Evolutionary conservation across 257 asterid species (phyloP).

Genomic region (Plantago elongata): DNA sequence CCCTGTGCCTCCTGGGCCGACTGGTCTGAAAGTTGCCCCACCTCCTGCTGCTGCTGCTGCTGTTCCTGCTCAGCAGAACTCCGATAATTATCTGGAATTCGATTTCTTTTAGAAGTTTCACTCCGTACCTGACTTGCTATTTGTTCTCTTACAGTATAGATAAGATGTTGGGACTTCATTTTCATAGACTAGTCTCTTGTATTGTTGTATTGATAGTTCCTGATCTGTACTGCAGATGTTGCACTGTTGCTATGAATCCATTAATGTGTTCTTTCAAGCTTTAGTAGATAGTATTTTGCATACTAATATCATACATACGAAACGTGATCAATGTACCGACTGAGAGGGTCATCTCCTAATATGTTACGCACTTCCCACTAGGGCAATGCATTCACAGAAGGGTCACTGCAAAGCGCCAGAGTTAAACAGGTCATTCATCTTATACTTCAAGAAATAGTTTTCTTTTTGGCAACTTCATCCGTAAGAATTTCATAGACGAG

Average conservation of each 20-base stretch:
- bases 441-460: too few relatives aligned
- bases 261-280: conserved; percentile 13
- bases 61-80: conserved; percentile 31
- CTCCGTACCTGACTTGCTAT: conserved; percentile 8
- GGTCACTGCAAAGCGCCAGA: too few relatives aligned
- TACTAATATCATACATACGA: too few relatives aligned
- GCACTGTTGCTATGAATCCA: conserved; percentile 16
- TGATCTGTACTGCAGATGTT: conserved; percentile 26
- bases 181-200: conserved; percentile 15
- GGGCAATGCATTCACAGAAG: too few relatives aligned
- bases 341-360: too few relatives aligned
- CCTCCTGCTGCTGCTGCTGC: conserved; percentile 34
- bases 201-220: conserved; percentile 24
- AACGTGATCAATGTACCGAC: too few relatives aligned
- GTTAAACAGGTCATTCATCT: too few relatives aligned
- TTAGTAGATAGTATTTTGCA: neutral
- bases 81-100: conserved; percentile 65
- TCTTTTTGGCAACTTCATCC: too few relatives aligned
- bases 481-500: too few relatives aligned
- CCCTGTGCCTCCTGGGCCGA: conserved; percentile 33
- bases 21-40: conserved; percentile 37
- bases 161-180: conserved; percentile 17
- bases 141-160: conserved; percentile 20
- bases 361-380: too few relatives aligned
- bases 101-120: conserved; percentile 57